These are phyloP conservation scores for Echinosophora koreensis DNA, from an alignment of 306 rosid species.

Conservation along the genomic window DNA sequence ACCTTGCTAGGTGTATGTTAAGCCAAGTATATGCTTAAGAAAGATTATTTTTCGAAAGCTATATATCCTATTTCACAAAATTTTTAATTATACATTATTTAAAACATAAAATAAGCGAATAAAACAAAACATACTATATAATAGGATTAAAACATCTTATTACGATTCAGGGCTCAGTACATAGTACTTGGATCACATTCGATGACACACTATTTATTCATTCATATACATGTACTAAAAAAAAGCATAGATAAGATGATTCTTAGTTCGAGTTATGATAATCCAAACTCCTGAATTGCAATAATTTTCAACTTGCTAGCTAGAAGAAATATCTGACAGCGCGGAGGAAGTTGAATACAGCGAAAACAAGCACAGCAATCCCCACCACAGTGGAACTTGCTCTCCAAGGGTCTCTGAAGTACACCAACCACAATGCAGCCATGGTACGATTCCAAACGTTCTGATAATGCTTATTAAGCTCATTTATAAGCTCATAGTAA, in stretches of 20 bases:
- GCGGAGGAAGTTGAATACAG: conserved; percentile 46
- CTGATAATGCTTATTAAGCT: conserved; percentile 52
- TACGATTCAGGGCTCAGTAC: not conserved
- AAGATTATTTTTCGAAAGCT: no score
- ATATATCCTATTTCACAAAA: no score
- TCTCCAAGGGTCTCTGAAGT: conserved; percentile 73
- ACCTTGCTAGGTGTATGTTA: no score
- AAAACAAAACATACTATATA: not conserved
- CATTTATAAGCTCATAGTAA: conserved; percentile 25
- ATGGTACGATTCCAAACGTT: conserved; percentile 54
- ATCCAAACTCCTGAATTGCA: not conserved
- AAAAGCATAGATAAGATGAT: not conserved
- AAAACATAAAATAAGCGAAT: no score
- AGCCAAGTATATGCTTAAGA: no score
- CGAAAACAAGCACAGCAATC: conserved; percentile 43
- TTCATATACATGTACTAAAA: not conserved
- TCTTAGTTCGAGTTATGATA: not conserved
- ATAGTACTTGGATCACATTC: not conserved
- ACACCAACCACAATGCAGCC: conserved; percentile 59
- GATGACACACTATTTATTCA: not conserved
- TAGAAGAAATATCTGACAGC: not conserved
- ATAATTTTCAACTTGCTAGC: not conserved
- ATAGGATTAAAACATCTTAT: no score
- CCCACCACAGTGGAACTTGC: conserved; percentile 70
- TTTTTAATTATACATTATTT: no score